Evolutionary conservation across 805 yeast species (phyloP).

Genomic region (Sugiyamaella chiloensis): DNA sequence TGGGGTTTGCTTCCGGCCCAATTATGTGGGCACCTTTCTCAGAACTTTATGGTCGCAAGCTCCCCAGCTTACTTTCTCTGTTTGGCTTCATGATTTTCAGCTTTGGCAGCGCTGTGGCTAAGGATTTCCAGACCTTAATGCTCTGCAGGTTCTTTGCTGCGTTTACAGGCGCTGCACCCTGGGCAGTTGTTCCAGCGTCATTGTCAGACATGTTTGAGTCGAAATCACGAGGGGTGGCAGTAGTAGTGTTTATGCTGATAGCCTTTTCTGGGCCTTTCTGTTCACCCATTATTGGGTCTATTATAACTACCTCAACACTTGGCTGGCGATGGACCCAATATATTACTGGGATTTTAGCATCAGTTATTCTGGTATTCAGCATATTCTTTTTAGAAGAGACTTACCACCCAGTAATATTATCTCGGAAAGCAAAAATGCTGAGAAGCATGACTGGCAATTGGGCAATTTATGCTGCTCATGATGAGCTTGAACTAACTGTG

Average conservation of each 20-base stretch:
- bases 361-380: slow-evolving; percentile 40
- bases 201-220: slow-evolving; percentile 78
- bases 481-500: slow-evolving; percentile 53
- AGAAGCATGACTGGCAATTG: slow-evolving; percentile 72
- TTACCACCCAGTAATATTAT: slow-evolving; percentile 66
- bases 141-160: slow-evolving; percentile 80
- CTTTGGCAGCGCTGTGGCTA: slow-evolving; percentile 74
- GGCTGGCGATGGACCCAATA: slow-evolving; percentile 87
- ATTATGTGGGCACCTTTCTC: slow-evolving; percentile 85
- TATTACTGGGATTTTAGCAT: slow-evolving; percentile 60
- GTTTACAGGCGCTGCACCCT: slow-evolving; percentile 76
- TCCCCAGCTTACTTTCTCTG: slow-evolving; percentile 54
- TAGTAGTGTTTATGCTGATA: slow-evolving; percentile 65
- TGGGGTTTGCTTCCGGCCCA: slow-evolving; percentile 94
- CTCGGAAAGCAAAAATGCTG: slow-evolving; percentile 57
- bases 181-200: slow-evolving; percentile 83
- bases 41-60: slow-evolving; percentile 71
- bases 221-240: slow-evolving; percentile 67
- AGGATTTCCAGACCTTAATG: slow-evolving; percentile 72
- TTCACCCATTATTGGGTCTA: slow-evolving; percentile 78
- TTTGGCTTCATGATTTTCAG: slow-evolving; percentile 58
- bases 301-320: slow-evolving; percentile 50
- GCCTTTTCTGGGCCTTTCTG: slow-evolving; percentile 78
- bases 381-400: slow-evolving; percentile 59
- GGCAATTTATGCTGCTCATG: slow-evolving; percentile 79